These are phyloP conservation scores for Lactarius hengduanensis DNA, from an alignment of 768 basidiomycete genomes.

Conservation along the genomic window DNA sequence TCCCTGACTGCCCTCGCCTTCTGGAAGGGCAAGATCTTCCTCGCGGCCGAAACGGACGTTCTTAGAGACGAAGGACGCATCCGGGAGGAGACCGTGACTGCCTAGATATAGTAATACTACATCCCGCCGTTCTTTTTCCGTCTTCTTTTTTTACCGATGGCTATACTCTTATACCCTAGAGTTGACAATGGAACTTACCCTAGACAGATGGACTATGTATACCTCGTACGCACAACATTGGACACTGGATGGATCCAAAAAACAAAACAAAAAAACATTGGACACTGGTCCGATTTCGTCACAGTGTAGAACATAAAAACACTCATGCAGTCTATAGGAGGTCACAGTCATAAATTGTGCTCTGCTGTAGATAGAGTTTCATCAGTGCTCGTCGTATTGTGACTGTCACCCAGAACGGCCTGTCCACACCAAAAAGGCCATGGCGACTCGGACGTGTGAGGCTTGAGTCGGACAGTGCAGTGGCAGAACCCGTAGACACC, in stretches of 20 bases:
- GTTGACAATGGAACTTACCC: background rate
- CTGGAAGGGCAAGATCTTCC: slow-evolving; percentile 45
- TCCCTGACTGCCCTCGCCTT: slow-evolving; percentile 43
- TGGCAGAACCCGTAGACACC: too few relatives aligned
- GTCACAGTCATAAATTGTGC: background rate
- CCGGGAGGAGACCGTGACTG: background rate
- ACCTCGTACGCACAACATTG: background rate
- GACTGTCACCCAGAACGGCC: background rate
- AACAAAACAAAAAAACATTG: too few relatives aligned
- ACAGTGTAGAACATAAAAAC: background rate
- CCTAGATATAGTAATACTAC: background rate
- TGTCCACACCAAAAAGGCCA: background rate
- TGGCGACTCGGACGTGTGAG: background rate
- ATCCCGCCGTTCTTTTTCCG: background rate
- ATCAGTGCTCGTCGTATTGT: background rate
- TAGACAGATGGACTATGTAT: background rate
- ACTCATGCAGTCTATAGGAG: background rate
- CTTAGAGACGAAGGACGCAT: slow-evolving; percentile 36
- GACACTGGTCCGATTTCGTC: background rate
- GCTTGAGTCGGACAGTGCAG: background rate
- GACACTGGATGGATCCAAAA: too few relatives aligned
- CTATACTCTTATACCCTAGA: background rate
- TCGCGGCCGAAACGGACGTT: slow-evolving; percentile 43
- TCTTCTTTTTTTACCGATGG: background rate
- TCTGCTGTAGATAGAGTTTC: background rate